A percentile compares a stretch with the other conserved stretches of the same genome.
Evolutionary conservation across 768 basidiomycete species (phyloP).

Genomic region (Lactifluus piperatus): DNA sequence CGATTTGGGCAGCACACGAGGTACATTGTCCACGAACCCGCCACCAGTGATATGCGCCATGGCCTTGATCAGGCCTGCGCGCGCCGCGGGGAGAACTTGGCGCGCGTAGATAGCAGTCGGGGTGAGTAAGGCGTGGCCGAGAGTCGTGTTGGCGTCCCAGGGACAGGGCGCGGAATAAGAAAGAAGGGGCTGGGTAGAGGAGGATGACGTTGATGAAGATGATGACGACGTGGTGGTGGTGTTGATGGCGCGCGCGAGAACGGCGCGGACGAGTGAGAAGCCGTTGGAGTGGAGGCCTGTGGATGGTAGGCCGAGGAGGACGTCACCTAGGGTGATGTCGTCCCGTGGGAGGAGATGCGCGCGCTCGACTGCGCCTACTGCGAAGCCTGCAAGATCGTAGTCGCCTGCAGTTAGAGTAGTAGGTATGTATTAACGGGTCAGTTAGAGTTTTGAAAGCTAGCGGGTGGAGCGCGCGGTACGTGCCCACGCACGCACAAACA

Average conservation of each 20-base stretch:
- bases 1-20: no score
- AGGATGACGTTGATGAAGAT: no score
- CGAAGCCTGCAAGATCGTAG: conserved; percentile 98
- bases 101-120: conserved; percentile 89
- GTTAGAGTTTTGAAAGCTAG: not conserved
- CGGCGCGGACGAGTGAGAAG: conserved; percentile 92
- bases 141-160: conserved; percentile 54
- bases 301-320: conserved; percentile 83
- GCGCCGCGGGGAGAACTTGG: conserved; percentile 74
- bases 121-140: conserved; percentile 74
- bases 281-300: conserved; percentile 96
- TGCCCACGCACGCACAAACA: no score
- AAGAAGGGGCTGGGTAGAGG: no score
- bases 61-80: conserved; percentile 77
- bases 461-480: no score
- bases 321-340: conserved; percentile 67
- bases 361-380: conserved; percentile 94
- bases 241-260: conserved; percentile 45
- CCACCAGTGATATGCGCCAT: conserved; percentile 99
- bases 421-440: not conserved
- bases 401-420: conserved; percentile 49
- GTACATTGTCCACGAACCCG: conserved; percentile 95
- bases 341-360: conserved; percentile 64
- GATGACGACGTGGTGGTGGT: not conserved
- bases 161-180: conserved; percentile 70